Evolutionary conservation across 2,329 filamentous ascomycete genomes (phyloP).

Genomic region (Fusarium concolor): DNA sequence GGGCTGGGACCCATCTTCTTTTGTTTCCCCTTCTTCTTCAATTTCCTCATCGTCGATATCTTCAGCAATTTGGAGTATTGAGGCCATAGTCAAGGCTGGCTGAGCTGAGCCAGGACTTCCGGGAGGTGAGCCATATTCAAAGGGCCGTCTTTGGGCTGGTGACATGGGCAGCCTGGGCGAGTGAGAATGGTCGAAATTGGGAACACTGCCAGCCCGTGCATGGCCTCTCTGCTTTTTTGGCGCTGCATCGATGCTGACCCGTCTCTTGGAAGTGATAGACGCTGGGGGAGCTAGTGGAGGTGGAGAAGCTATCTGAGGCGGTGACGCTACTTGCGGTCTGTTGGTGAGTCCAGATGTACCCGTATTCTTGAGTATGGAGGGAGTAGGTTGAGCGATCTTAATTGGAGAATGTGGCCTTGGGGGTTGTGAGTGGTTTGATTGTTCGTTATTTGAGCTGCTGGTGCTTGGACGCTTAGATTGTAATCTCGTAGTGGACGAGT

Average conservation of each 20-base stretch:
- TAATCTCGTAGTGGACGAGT: conserved; percentile 60
- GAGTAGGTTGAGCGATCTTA: conserved; percentile 52
- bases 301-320: conserved; percentile 52
- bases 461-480: conserved; percentile 55
- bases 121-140: conserved; percentile 55
- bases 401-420: conserved; percentile 64
- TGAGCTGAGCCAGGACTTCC: conserved; percentile 48
- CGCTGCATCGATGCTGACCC: conserved; percentile 58
- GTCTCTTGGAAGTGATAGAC: conserved; percentile 51
- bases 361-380: conserved; percentile 39
- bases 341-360: conserved; percentile 30
- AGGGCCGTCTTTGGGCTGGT: conserved; percentile 42
- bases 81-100: conserved; percentile 63
- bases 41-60: conserved; percentile 57
- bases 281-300: conserved; percentile 52
- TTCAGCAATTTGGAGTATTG: conserved; percentile 67
- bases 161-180: conserved; percentile 52
- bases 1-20: conserved; percentile 48
- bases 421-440: conserved; percentile 36
- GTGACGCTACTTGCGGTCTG: conserved; percentile 51
- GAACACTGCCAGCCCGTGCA: conserved; percentile 56
- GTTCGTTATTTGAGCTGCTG: conserved; percentile 44
- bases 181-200: conserved; percentile 52
- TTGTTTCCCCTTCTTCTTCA: conserved; percentile 49
- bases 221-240: conserved; percentile 53